These are phyloP conservation scores for Theobroma cacao DNA, from an alignment of 345 rosid genomes.

Conservation along the genomic window DNA sequence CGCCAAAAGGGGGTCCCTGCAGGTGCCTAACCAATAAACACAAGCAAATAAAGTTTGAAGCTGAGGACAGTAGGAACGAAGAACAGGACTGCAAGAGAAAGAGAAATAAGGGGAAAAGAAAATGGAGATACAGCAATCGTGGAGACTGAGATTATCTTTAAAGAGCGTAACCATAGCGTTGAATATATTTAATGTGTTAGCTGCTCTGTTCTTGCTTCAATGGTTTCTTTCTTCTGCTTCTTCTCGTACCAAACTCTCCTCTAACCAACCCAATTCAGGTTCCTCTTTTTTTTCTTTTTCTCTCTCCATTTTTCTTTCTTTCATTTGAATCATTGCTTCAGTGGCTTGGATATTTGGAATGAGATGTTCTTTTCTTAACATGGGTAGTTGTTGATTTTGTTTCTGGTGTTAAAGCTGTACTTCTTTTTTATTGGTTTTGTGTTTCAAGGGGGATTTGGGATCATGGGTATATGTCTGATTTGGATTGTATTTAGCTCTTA, in stretches of 20 bases:
- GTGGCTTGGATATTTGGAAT: not conserved
- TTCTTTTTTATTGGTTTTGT: not conserved
- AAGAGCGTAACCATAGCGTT: constrained; percentile 71
- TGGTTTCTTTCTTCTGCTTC: constrained; percentile 50
- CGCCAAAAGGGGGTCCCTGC: not conserved
- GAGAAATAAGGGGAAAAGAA: not conserved
- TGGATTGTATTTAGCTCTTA: not conserved
- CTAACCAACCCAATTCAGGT: constrained; percentile 51
- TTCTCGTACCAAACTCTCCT: constrained; percentile 33
- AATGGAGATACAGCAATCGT: constrained; percentile 51
- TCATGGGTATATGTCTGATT: not conserved
- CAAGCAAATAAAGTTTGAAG: not conserved
- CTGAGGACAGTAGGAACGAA: not conserved
- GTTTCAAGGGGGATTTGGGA: not conserved
- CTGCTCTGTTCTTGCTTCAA: constrained; percentile 58
- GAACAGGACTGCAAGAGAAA: not conserved
- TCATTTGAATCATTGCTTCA: not conserved
- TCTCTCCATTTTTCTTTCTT: not conserved
- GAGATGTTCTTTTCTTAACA: not conserved
- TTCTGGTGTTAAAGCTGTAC: not conserved
- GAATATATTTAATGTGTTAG: constrained; percentile 52
- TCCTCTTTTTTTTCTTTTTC: not conserved
- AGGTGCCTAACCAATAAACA: not conserved
- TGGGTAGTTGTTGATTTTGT: not conserved
- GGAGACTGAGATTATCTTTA: constrained; percentile 69